phyloP scores from a whole-genome alignment of 2,329 filamentous ascomycete species.

The Diatrype stigma region DNA sequence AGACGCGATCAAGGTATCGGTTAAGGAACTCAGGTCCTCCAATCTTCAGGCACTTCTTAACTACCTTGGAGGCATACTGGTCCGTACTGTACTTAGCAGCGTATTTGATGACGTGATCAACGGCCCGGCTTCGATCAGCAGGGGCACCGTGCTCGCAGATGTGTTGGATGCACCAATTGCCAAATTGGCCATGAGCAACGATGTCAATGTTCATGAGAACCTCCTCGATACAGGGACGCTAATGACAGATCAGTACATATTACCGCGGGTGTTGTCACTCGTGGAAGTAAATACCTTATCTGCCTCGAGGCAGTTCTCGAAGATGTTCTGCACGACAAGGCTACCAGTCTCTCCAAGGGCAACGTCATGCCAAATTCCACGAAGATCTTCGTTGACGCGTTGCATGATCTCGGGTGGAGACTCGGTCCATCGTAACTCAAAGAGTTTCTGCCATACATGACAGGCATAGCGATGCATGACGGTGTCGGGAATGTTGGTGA shows the following conservation, averaged over 20 bases:
- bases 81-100: conserved; percentile 98
- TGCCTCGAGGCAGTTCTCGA: conserved; percentile 97
- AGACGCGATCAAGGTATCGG: conserved; percentile 89
- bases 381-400: conserved; percentile 91
- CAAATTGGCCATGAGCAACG: conserved; percentile 95
- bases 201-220: conserved; percentile 93
- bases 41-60: conserved; percentile 98
- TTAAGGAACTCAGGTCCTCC: conserved; percentile 85
- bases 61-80: conserved; percentile 97
- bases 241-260: conserved; percentile 13
- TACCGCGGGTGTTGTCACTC: neutral
- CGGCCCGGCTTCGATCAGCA: conserved; percentile 84
- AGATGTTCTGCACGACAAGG: conserved; percentile 98
- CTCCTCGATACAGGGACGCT: conserved; percentile 97
- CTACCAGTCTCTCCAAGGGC: conserved; percentile 96
- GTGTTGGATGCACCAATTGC: conserved; percentile 99
- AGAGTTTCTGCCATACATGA: conserved; percentile 99
- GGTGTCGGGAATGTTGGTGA: conserved; percentile 92
- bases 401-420: conserved; percentile 98
- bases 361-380: conserved; percentile 98
- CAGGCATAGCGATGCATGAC: conserved; percentile 98
- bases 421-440: conserved; percentile 93
- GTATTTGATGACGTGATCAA: conserved; percentile 92
- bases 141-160: conserved; percentile 95
- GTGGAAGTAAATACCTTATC: conserved; percentile 69